These are phyloP conservation scores for Populus hybrid DNA, from an alignment of 441 rosid genomes.

Conservation along the genomic window DNA sequence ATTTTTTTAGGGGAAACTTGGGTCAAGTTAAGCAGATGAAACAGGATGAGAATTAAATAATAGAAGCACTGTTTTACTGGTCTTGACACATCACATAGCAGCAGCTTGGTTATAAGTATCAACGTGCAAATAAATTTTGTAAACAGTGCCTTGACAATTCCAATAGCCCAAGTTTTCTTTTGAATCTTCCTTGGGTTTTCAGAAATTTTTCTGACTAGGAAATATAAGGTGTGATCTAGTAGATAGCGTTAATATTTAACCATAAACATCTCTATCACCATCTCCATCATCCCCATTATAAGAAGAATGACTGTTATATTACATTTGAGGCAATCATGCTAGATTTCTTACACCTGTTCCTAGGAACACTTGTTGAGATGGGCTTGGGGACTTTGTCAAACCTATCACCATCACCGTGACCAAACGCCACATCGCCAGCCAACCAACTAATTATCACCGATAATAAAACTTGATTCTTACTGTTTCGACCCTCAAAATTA, in stretches of 20 bases:
- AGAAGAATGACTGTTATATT: slow-evolving; percentile 8
- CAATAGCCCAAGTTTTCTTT: neutral
- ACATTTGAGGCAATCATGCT: neutral
- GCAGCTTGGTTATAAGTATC: neutral
- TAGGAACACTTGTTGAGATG: neutral
- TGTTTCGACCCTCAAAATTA: neutral
- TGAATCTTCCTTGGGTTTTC: neutral
- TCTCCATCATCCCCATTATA: slow-evolving; percentile 13
- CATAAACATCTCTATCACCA: neutral
- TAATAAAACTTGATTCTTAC: neutral
- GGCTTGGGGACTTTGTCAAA: slow-evolving; percentile 1
- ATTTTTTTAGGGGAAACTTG: neutral
- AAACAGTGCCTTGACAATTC: neutral
- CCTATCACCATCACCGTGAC: neutral
- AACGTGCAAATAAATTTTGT: neutral
- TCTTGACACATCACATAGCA: neutral
- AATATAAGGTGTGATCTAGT: neutral
- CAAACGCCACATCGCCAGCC: neutral
- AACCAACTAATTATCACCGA: neutral
- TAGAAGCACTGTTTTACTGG: neutral
- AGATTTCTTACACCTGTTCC: neutral
- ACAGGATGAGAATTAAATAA: neutral
- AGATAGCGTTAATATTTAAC: neutral
- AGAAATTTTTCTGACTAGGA: too few relatives aligned
- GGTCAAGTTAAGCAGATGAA: neutral